Conservation (phyloP, 495 filamentous ascomycete species). For the Penicillium coprophilum region DNA sequence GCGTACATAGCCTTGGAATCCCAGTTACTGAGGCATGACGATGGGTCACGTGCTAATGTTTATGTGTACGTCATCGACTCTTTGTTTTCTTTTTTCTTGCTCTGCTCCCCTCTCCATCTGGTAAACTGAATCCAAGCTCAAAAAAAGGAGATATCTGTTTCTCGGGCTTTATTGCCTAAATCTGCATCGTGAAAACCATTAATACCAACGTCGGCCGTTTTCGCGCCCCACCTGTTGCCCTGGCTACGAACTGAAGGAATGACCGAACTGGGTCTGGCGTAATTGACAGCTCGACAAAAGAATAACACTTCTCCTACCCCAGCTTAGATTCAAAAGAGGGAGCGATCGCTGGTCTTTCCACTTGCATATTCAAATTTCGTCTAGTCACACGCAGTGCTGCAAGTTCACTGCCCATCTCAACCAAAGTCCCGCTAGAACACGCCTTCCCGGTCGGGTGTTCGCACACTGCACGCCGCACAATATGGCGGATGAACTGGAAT, state of each 20-base stretch:
- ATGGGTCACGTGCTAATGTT: slow-evolving; percentile 22
- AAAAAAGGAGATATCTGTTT: background rate
- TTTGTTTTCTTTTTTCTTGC: background rate
- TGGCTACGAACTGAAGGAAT: slow-evolving; percentile 35
- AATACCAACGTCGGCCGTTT: slow-evolving; percentile 1
- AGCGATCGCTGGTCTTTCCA: slow-evolving; percentile 24
- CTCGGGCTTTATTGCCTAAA: background rate
- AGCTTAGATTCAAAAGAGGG: slow-evolving; percentile 23
- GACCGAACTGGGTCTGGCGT: slow-evolving; percentile 22
- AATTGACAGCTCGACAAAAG: slow-evolving; percentile 31
- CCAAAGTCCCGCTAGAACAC: background rate
- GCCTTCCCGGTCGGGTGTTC: slow-evolving; percentile 7
- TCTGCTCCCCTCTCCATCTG: background rate
- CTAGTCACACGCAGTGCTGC: slow-evolving; percentile 14
- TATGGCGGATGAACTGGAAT: slow-evolving; percentile 74
- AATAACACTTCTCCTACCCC: slow-evolving; percentile 17
- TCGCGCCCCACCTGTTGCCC: slow-evolving; percentile 38
- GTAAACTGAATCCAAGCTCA: background rate
- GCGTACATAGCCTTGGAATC: background rate
- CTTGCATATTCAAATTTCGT: slow-evolving; percentile 13
- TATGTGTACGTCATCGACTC: slow-evolving; percentile 22
- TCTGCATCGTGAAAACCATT: background rate
- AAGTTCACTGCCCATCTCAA: background rate
- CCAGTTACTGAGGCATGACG: background rate
- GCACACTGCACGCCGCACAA: slow-evolving; percentile 20